Evolutionary conservation across 2,329 filamentous ascomycete genomes (phyloP), one percentile per base, ranked within the genome.

Genomic region (Colletotrichum sp.): DNA sequence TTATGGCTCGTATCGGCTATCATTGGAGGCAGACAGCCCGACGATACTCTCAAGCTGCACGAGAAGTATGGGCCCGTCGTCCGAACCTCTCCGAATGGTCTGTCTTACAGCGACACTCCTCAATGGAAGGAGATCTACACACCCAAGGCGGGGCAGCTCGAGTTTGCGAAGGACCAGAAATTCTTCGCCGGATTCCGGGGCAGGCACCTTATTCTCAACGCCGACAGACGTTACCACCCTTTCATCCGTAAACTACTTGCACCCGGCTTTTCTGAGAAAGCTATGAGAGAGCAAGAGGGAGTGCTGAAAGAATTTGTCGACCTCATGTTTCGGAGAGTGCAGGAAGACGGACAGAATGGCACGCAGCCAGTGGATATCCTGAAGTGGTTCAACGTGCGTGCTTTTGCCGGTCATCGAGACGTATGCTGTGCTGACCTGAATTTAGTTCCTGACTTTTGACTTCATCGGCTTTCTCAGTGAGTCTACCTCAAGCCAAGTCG

Each of bases 51-150:
- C 18, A 76, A 78, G 7, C 79, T 87, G 12, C 86, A 88, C 78
- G 76, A 82, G 8, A 77, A 80, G 36, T 87, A 88, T 75, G 88
- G 88, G 7, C 82, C 83, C 2, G 83, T 89, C 2, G 87, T 90
- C 8, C 85, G 88, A 12, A 81, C 88, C 34, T 84, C 84, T 6
- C 88, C 88, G 2, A 82, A 87, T 68, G 86, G 89, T 73, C 82
- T 90, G 5, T 85, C 87, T 3, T 89, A 87, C 77, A 84, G 81
- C 57, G 78, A 81, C 16, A 79, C 81, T 9, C 71, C 81, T 3
- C 79, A 79, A 6, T 87, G 85, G 82, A 83, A 84, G 78, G 85
- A 88, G 44, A 87, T 88, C 30, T 86, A 86, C 72, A 82, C 82
- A 6, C 80, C 81, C 67, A 66, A 36, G 21, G n/a, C 57, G 9